These are phyloP conservation scores for Pseudocercospora cruenta DNA, from an alignment of 2,329 filamentous ascomycete species.

Conservation along the genomic window DNA sequence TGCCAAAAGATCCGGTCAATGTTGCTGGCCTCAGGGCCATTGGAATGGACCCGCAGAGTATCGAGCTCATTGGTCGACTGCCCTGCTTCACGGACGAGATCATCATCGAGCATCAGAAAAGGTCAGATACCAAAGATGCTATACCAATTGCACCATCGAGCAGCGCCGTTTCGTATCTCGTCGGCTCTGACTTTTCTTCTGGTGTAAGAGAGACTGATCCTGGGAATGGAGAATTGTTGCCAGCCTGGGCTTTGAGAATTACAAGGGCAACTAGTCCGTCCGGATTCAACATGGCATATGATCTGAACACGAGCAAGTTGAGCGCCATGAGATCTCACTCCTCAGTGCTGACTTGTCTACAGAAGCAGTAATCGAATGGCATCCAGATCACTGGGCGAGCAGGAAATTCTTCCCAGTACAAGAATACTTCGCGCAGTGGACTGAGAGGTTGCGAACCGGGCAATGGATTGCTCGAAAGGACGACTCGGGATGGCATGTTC, in stretches of 20 bases:
- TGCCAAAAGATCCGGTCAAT: conserved; percentile 21
- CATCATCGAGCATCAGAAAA: conserved; percentile 14
- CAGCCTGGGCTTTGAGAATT: conserved; percentile 12
- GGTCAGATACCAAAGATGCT: conserved; percentile 2
- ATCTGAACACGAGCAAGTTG: conserved; percentile 14
- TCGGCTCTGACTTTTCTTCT: conserved; percentile 11
- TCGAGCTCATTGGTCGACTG: conserved; percentile 20
- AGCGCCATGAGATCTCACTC: background rate
- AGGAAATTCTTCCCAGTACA: conserved; percentile 3
- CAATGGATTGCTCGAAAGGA: conserved; percentile 12
- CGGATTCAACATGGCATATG: conserved; percentile 19
- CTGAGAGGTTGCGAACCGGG: background rate
- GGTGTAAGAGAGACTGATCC: conserved; percentile 14
- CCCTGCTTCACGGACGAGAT: conserved; percentile 21
- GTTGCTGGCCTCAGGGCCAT: conserved; percentile 10
- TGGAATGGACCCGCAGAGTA: conserved; percentile 14
- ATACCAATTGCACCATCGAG: conserved; percentile 20
- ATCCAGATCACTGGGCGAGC: conserved; percentile 4
- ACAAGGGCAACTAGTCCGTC: conserved; percentile 7
- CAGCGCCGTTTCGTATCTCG: conserved; percentile 19
- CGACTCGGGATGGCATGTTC: conserved; percentile 11
- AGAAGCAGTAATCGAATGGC: conserved; percentile 13
- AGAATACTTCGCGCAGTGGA: conserved; percentile 10
- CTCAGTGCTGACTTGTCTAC: background rate
- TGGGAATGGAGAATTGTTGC: conserved; percentile 9